Conservation (phyloP, 2,329 filamentous ascomycete genomes). For the Colletotrichum eleusines region DNA sequence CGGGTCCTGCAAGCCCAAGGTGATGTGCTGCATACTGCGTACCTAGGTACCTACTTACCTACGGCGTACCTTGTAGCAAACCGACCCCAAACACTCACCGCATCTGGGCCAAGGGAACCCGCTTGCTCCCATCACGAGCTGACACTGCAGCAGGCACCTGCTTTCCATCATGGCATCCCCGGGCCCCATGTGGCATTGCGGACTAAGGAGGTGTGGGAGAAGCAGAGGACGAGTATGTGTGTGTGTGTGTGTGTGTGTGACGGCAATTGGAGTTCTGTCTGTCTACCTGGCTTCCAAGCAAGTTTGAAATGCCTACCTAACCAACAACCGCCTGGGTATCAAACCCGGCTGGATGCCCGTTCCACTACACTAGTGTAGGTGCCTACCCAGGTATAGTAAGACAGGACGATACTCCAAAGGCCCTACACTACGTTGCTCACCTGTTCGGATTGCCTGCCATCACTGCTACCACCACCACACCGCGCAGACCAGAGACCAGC, state of each 20-base stretch:
- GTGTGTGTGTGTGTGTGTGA: too few relatives aligned
- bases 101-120: not conserved
- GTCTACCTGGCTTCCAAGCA: too few relatives aligned
- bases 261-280: not conserved
- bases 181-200: conserved; percentile 10
- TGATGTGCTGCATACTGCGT: not conserved
- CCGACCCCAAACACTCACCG: not conserved
- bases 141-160: conserved; percentile 1
- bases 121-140: not conserved
- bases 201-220: not conserved
- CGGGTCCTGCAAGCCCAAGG: too few relatives aligned
- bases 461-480: conserved; percentile 1
- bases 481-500: not conserved
- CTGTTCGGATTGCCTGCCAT: not conserved
- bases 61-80: not conserved
- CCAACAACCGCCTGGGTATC: too few relatives aligned
- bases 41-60: too few relatives aligned
- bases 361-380: too few relatives aligned
- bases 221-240: not conserved
- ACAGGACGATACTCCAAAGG: conserved; percentile 22
- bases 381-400: not conserved
- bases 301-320: too few relatives aligned
- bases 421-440: not conserved
- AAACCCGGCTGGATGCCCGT: too few relatives aligned
- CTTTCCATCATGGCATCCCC: not conserved